Evolutionary conservation across 768 basidiomycete genomes (phyloP).

Genomic region (Boletus rufocinnamomeus): DNA sequence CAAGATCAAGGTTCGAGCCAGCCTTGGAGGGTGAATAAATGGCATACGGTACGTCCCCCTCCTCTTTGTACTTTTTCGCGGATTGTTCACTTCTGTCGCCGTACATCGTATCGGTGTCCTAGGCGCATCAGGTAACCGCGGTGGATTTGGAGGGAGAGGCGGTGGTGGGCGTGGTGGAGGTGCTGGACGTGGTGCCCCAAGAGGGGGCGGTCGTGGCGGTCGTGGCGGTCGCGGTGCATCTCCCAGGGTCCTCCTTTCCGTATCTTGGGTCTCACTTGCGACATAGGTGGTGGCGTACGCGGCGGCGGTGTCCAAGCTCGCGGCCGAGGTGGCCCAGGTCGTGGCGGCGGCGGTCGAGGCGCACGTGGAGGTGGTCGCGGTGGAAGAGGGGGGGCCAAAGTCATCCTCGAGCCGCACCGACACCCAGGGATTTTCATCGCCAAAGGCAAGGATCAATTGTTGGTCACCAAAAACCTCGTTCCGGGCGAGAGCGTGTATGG

Average conservation of each 20-base stretch:
- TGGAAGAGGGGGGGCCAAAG: conserved; percentile 81
- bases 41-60: conserved; percentile 36
- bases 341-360: conserved; percentile 48
- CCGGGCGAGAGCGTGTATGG: conserved; percentile 98
- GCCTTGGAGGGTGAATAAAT: conserved; percentile 27
- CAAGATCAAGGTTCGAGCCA: conserved; percentile 20
- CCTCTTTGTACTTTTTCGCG: background rate
- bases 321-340: conserved; percentile 39
- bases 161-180: conserved; percentile 43
- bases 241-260: background rate
- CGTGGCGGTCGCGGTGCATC: too few species aligned
- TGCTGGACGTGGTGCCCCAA: conserved; percentile 39
- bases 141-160: conserved; percentile 57
- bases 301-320: conserved; percentile 33
- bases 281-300: conserved; percentile 16
- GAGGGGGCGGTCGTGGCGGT: conserved; percentile 45
- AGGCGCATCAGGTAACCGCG: conserved; percentile 75
- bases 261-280: conserved; percentile 1
- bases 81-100: background rate
- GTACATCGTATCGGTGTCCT: background rate
- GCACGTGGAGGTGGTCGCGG: conserved; percentile 48
- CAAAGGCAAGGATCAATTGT: conserved; percentile 93
- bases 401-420: conserved; percentile 92
- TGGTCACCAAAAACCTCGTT: conserved; percentile 97
- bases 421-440: conserved; percentile 96